Evolutionary conservation across 2,329 filamentous ascomycete species (phyloP), one percentile per base, ranked within the genome.

Genomic region (Clonostachys rosea): DNA sequence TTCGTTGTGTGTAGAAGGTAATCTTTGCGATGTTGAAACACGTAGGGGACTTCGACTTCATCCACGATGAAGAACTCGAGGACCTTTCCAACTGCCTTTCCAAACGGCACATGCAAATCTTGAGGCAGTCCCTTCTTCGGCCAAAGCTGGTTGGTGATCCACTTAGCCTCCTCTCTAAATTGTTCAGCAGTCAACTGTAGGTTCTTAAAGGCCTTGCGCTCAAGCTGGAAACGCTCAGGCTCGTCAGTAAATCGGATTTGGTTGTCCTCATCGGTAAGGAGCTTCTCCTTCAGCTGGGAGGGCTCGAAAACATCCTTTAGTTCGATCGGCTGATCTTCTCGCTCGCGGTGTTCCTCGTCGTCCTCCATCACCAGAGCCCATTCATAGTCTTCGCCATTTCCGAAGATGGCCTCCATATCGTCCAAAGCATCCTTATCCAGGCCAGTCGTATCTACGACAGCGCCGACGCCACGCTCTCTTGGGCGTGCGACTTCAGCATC

Each of bases 301-400:
- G 94, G 94, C 67, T 99, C 94, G 59, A 99, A 99, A 44, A 99
- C 92, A 63, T 99, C 92, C 70, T 97, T 96, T 52, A 99, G 80
- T 66, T 96, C 90, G 40, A 97, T 82, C 41, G 86, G 85, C 58
- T 91, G 88, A 54, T 95, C 89, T 51, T 89, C 87, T 50, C 84
- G 80, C 54, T 87, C 78, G 48, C 87, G 83, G 43, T 89, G 84
- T 54, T 95, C 89, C 54, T 91, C 87, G 44, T 91, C 86, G 42
- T 94, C 88, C 65, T 97, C 91, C 59, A 92, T 76, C 45, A 92
- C 87, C 43, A 99, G 73, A 9, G 92, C 94, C 84, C 95, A 99
- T 56, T 91, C 86, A 62, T 97, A 99, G 61, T 99, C 94, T 54
- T 89, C 90, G 47, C 94, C 92, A 61, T 95, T 90, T 51, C 94